Conservation (phyloP, 345 rosid species). For the Acer yangbiense region DNA sequence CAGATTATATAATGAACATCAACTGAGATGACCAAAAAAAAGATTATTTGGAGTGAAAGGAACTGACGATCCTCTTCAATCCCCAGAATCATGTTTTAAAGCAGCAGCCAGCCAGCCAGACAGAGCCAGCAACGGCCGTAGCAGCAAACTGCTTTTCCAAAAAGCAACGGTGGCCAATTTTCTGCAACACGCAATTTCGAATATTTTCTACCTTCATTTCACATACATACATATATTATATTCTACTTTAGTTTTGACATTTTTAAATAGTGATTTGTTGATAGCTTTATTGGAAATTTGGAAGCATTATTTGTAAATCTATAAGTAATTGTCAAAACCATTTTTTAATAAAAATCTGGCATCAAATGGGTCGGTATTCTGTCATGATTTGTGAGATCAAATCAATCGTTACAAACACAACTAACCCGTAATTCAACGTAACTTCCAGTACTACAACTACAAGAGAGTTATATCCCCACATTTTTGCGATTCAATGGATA, state of each 20-base stretch:
- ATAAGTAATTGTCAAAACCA: too few relatives aligned
- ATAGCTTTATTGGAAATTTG: neutral
- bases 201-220: slow-evolving; percentile 3
- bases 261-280: neutral
- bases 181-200: slow-evolving; percentile 17
- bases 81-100: neutral
- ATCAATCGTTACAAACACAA: too few relatives aligned
- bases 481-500: too few relatives aligned
- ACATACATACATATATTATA: neutral
- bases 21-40: neutral
- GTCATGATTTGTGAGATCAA: too few relatives aligned
- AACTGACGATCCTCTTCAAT: neutral
- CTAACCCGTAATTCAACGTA: too few relatives aligned
- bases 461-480: too few relatives aligned
- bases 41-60: slow-evolving; percentile 1
- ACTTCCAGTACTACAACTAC: too few relatives aligned
- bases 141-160: slow-evolving; percentile 6
- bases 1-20: neutral
- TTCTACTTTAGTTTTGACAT: neutral
- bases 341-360: too few relatives aligned
- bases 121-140: neutral
- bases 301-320: neutral
- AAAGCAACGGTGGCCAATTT: slow-evolving; percentile 13
- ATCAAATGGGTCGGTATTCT: too few relatives aligned
- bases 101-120: neutral